Conservation (phyloP, 306 rosid species). For the Prunus salicina region DNA sequence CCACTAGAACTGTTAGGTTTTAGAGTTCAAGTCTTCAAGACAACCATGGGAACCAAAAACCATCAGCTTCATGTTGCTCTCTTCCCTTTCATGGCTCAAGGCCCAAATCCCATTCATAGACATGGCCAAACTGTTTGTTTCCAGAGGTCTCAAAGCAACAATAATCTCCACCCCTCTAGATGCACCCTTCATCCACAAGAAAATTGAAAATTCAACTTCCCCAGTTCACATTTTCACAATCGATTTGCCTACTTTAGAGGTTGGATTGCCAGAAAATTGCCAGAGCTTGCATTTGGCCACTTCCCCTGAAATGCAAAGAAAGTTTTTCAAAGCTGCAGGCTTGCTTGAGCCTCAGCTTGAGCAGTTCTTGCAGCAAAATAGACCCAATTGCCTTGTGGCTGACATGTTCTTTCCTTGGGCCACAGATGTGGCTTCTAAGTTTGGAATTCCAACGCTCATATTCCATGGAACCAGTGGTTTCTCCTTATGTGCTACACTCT, state of each 20-base stretch:
- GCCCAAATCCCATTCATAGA: conserved; percentile 36
- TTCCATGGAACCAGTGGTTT: conserved; percentile 31
- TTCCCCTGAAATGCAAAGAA: conserved; percentile 1
- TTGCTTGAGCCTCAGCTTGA: conserved; percentile 30
- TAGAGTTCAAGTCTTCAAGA: neutral
- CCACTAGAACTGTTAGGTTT: neutral
- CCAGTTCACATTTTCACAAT: conserved; percentile 3
- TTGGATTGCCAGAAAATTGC: conserved; percentile 37
- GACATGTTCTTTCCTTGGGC: conserved; percentile 29
- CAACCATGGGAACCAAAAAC: conserved; percentile 15
- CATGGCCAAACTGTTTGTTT: conserved; percentile 36
- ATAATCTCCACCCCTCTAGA: conserved; percentile 31
- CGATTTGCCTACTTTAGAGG: conserved; percentile 19
- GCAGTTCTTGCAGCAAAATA: conserved; percentile 7
- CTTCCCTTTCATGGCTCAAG: conserved; percentile 36
- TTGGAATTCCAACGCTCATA: conserved; percentile 31
- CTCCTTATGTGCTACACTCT: conserved; percentile 9
- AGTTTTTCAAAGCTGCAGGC: conserved; percentile 14
- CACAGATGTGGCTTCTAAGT: conserved; percentile 17
- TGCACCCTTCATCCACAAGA: conserved; percentile 15
- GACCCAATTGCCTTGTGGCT: conserved; percentile 23
- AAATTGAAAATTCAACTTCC: neutral
- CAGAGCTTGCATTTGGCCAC: conserved; percentile 16
- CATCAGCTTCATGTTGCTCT: conserved; percentile 14
- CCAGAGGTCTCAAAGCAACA: conserved; percentile 27